Percentiles rank a stretch among this genome's conserved stretches.
Evolutionary conservation across 768 basidiomycete species (phyloP).

Genomic region (Boletus rubescentipes): DNA sequence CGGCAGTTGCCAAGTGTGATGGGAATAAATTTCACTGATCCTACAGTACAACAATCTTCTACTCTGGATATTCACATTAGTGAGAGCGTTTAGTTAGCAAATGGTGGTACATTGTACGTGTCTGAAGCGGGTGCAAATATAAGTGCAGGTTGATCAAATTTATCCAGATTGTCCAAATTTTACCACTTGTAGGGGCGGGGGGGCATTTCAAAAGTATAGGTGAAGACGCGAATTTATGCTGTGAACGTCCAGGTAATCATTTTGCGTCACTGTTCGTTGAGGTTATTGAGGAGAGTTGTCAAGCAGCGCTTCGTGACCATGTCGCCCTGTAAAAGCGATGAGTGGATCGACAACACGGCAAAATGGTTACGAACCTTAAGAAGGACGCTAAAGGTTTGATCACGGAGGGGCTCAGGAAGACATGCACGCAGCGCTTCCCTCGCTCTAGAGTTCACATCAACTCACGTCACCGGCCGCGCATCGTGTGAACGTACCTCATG

Average conservation of each 20-base stretch:
- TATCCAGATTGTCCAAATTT: slow-evolving; percentile 34
- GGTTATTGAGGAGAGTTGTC: slow-evolving; percentile 84
- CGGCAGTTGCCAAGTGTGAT: not conserved
- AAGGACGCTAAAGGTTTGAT: slow-evolving; percentile 87
- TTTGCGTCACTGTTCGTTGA: slow-evolving; percentile 59
- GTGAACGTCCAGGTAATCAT: not conserved
- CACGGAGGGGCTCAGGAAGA: slow-evolving; percentile 90
- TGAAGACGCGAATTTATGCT: slow-evolving; percentile 5
- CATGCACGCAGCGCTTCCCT: slow-evolving; percentile 95
- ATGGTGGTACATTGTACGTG: slow-evolving; percentile 32
- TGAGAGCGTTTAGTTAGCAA: slow-evolving; percentile 29
- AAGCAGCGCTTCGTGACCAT: slow-evolving; percentile 97
- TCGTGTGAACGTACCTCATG: slow-evolving; percentile 59
- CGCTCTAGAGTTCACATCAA: slow-evolving; percentile 53
- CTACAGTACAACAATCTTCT: slow-evolving; percentile 37
- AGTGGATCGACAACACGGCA: slow-evolving; percentile 5
- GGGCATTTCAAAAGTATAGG: slow-evolving; percentile 18
- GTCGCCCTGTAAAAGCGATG: slow-evolving; percentile 62
- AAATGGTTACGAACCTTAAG: slow-evolving; percentile 64
- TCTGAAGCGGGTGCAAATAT: slow-evolving; percentile 28
- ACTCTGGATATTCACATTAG: slow-evolving; percentile 34
- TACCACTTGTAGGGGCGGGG: slow-evolving; percentile 18
- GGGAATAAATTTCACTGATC: slow-evolving; percentile 22
- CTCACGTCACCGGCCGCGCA: slow-evolving; percentile 4
- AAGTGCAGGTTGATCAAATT: slow-evolving; percentile 25